Conservation (phyloP, 306 rosid species). For the Sechiopsis laciniata region DNA sequence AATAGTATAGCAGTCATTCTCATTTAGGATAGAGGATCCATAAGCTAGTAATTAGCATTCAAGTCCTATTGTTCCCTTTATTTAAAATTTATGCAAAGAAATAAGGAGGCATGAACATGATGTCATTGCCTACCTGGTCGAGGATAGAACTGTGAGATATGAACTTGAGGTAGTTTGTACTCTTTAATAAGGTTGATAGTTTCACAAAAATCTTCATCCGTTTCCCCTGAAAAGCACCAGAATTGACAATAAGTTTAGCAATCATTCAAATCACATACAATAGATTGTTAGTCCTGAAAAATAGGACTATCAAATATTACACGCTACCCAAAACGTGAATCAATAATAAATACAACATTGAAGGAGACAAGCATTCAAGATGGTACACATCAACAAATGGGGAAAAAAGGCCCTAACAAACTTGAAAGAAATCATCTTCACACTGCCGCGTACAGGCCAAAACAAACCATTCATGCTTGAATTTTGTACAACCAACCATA, state of each 20-base stretch:
- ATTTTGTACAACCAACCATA: too few relatives aligned
- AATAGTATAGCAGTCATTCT: not conserved
- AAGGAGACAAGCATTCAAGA: not conserved
- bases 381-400: not conserved
- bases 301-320: conserved; percentile 1
- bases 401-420: not conserved
- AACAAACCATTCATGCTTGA: conserved; percentile 6
- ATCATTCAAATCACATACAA: conserved; percentile 1
- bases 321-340: not conserved
- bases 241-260: conserved; percentile 19
- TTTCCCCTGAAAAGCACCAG: conserved; percentile 67
- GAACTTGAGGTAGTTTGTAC: conserved; percentile 86
- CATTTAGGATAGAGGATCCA: not conserved
- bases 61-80: not conserved
- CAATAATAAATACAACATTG: not conserved
- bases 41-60: not conserved
- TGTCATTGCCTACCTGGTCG: conserved; percentile 62
- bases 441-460: not conserved
- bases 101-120: not conserved
- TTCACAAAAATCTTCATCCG: conserved; percentile 79
- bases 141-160: conserved; percentile 95
- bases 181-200: conserved; percentile 64
- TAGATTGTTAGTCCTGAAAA: conserved; percentile 1
- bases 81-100: not conserved
- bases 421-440: not conserved